Evolutionary conservation across 768 basidiomycete genomes (phyloP), one percentile per base, ranked within the genome.

Genomic region (Sarcodon aspratus): DNA sequence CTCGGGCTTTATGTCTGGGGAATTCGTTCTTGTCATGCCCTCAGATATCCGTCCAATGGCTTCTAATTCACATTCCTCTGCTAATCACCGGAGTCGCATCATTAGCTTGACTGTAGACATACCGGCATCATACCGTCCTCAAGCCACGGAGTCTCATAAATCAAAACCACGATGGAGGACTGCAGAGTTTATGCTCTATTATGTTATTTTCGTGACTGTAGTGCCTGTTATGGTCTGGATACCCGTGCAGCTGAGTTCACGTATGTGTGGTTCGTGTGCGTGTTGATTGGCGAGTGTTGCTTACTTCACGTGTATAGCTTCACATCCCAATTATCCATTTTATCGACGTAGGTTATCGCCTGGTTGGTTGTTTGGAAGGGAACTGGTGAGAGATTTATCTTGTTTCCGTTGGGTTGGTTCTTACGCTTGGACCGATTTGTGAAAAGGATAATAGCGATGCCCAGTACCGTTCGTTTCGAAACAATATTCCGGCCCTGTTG

Each of bases 401-500:
- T 48, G 48, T 46, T 11, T 27, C 40, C 36, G 15, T 42, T 9
- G 13, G 40, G 40, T 3, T 2, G 5, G 40, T 9, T 27, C 13
- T 9, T 13, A 42, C 40, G 8, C n/a, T 17, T 4, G 17, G 7
- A 27, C 40, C 27, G 40, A 13, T n/a, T 35, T 44, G 15, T 32
- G 38, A 34, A 9, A 53, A 97, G 95, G 96, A 99, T 64, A 88
- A 85, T 59, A 91, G 88, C 53, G 96, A 98, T 58, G 68, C 73
- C 0, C 96, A 98, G 68, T 97, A 93, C 61, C 84, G 85, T 21
- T 75, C 80, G 3, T 96, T 99, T 64, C 78, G 96, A 36, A 71
- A 75, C 56, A 89, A 92, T 60, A 60, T 97, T 43, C 77, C 82
- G 6, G 63, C 80, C 6, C 73, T 98, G 4, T 57, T 71, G 35